Evolutionary conservation across 2,329 filamentous ascomycete genomes (phyloP), one percentile per base, ranked within the genome.

Genomic region (Fusarium coffeatum): DNA sequence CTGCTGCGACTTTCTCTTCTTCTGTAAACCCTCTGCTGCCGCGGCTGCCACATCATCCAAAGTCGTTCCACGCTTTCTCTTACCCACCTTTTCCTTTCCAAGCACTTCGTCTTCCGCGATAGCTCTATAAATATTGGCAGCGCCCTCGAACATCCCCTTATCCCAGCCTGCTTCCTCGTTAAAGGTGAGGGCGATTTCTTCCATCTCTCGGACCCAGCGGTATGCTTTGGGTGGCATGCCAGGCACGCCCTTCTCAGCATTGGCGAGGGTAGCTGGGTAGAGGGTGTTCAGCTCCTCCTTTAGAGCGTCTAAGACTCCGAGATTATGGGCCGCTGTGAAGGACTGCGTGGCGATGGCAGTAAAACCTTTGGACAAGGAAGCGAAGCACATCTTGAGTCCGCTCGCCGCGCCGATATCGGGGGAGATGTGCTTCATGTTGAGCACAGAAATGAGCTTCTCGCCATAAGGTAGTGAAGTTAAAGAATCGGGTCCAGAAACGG

Each of bases 181-280:
- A 76, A 93, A 90, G 6, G 90, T 92, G 60, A 85, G 81, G 6
- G 86, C 87, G 74, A 94, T 93, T 83, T 94, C 89, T 72, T 89
- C 85, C 92, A 94, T 93, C 82, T 94, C 92, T 34, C 85, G 83
- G 0, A 93, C 89, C 91, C 92, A 94, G 13, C 92, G 83, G 77
- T 93, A 93, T 20, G 92, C 92, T 80, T 94, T 94, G 10, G 89
- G 88, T 25, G 90, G 85, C 86, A 93, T 92, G 16, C 78, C 81
- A 6, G 86, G 81, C 11, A 92, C 80, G 4, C 85, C 81, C 32
- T 76, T 81, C 72, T 87, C 84, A 0, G 84, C 87, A 51, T 79
- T 76, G 27, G 80, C 77, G 16, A 83, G 82, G 37, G 83, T 79
- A 4, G 74, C 76, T 0, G 90, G 88, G 50, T 83, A 81, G 60